Base-by-base conservation (phyloP, 768 basidiomycete genomes). In the Russula virescens region DNA sequence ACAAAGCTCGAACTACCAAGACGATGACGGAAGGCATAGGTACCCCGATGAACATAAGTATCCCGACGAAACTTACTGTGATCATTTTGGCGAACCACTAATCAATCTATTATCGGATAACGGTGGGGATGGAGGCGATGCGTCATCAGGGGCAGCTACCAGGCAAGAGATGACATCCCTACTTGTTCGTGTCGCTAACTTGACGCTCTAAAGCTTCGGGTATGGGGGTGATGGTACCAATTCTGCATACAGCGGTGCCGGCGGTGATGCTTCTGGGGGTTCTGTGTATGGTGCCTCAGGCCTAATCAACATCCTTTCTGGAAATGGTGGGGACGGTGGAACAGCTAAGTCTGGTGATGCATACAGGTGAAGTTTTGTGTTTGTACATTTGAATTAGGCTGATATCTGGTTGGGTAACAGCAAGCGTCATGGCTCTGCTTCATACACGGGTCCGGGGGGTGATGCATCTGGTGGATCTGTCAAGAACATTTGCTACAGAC, bases 61-160 rank as follows among this genome's bases (percentile, higher is more conserved):
- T 45, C 10, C 10, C 3, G 18, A 47, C 23, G 43, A 58, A 11
- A 18, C 23, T 42, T 9, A 25, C 16, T 64, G 63, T n/a, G 49
- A 14, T 38, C 11, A 25, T 31, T 35, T 34, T 45, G 58, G 46
- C 18, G 48, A 18, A 46, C 64, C 68, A 16, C 28, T 75, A 53
- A 66, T 75, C 64, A 72, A 73, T 61, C 45, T 73, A 55, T 62
- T 71, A 65, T 73, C 74, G 42, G 71, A 71, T 66, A 75, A 75
- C 34, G 64, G 69, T 45, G 71, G 71, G 18, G 65, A 63, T 14
- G 71, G 69, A n/a, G 71, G 71, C 14, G 52, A 58, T 5, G 67
- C 71, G 3, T 54, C 60, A 13, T 68, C 62, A 16, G 71, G 71
- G 42, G 47, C 60, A 23, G 69, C 70, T 21, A 60, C 47, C 16